phyloP scores from a whole-genome alignment of 2,329 filamentous ascomycete species.

The Botrytis elliptica region DNA sequence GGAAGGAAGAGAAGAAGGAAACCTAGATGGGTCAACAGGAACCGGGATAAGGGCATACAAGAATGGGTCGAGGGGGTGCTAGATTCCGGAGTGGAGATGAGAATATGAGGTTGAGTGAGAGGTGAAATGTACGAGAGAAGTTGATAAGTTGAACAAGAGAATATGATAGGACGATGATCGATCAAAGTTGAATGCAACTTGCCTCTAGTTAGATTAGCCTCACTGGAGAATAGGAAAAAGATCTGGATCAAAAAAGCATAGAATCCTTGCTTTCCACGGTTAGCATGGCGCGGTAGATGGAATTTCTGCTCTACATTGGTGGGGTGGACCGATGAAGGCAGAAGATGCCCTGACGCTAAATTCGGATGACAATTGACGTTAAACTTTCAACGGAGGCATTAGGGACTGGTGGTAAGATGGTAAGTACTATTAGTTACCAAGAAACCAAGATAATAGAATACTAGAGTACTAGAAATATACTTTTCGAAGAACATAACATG shows the following conservation, averaged over 20 bases:
- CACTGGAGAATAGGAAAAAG: conserved; percentile 15
- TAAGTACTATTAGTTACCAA: background rate
- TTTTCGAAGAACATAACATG: background rate
- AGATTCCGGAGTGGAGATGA: conserved; percentile 19
- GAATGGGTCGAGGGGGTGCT: conserved; percentile 13
- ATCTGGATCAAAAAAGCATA: conserved; percentile 11
- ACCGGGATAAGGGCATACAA: conserved; percentile 18
- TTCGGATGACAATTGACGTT: background rate
- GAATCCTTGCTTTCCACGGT: conserved; percentile 14
- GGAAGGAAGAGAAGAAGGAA: conserved; percentile 15
- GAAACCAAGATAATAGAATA: background rate
- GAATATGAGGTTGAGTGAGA: conserved; percentile 15
- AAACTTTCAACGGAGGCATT: conserved; percentile 4
- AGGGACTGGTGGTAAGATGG: background rate
- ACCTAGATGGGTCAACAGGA: conserved; percentile 8
- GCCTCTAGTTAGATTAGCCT: conserved; percentile 17
- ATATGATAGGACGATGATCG: conserved; percentile 16
- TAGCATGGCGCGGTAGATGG: conserved; percentile 4
- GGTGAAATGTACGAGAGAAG: conserved; percentile 16
- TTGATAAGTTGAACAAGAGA: conserved; percentile 13
- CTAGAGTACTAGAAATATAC: background rate
- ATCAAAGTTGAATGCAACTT: conserved; percentile 18
- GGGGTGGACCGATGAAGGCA: conserved; percentile 18
- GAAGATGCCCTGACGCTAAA: conserved; percentile 12
- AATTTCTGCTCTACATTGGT: background rate